Percentiles rank a stretch among this genome's conserved stretches.
phyloP scores from a whole-genome alignment of 202 grass and related monocot species.

The Panicum virgatum region DNA sequence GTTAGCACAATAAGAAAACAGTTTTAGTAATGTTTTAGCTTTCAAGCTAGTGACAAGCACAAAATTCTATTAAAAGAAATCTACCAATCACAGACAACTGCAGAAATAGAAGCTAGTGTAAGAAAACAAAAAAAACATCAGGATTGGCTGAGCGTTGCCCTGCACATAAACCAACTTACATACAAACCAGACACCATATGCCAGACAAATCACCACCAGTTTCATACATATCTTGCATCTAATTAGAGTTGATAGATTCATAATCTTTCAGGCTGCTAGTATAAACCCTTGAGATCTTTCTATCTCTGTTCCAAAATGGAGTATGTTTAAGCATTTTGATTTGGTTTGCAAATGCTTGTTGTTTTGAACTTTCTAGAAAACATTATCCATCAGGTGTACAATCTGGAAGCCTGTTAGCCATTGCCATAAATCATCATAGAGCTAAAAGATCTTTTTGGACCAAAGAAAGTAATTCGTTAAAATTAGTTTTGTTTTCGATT shows the following conservation, averaged over 20 bases:
- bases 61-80: background rate
- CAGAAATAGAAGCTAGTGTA: background rate
- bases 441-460: background rate
- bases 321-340: background rate
- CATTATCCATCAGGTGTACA: background rate
- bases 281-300: background rate
- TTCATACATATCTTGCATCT: background rate
- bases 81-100: background rate
- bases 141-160: background rate
- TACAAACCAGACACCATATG: background rate
- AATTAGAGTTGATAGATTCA: background rate
- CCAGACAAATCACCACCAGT: background rate
- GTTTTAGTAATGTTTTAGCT: background rate
- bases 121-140: background rate
- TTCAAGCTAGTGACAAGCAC: background rate
- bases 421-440: background rate
- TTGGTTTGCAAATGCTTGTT: background rate
- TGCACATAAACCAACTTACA: background rate
- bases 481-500: background rate
- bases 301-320: background rate
- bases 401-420: background rate
- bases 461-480: background rate
- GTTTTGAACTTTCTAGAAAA: background rate
- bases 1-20: background rate
- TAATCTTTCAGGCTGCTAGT: constrained; percentile 4